Conservation (phyloP, 1,139 yeast genomes). For the Yamadazyma conglobata region DNA sequence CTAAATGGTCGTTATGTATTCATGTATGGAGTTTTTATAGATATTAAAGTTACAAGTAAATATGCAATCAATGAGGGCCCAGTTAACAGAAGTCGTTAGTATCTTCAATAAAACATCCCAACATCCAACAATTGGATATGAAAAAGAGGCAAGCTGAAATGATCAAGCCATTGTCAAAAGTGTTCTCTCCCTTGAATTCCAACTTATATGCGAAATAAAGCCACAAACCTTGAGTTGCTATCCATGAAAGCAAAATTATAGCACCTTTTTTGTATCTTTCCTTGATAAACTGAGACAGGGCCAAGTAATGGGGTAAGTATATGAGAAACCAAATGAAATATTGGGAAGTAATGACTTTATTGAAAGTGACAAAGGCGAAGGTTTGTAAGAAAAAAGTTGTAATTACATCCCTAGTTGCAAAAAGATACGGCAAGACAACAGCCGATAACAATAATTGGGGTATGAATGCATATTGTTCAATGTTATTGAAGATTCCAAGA, state of each 20-base stretch:
- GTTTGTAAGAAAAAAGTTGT: slow-evolving; percentile 83
- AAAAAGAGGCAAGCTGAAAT: slow-evolving; percentile 65
- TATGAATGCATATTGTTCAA: slow-evolving; percentile 62
- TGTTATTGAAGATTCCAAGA: slow-evolving; percentile 12
- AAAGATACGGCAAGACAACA: slow-evolving; percentile 55
- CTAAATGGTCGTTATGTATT: slow-evolving; percentile 1
- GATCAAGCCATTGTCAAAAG: slow-evolving; percentile 63
- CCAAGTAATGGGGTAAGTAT: slow-evolving; percentile 68
- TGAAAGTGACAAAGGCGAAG: slow-evolving; percentile 82
- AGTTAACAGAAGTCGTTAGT: slow-evolving; percentile 8
- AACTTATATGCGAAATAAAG: slow-evolving; percentile 70
- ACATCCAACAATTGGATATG: slow-evolving; percentile 59
- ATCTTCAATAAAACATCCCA: slow-evolving; percentile 56
- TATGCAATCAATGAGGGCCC: neutral
- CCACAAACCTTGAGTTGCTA: slow-evolving; percentile 73
- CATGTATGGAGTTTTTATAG: neutral
- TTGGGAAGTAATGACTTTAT: slow-evolving; percentile 92
- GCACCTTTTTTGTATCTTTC: slow-evolving; percentile 29
- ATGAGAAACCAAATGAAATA: slow-evolving; percentile 93
- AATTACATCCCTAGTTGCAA: slow-evolving; percentile 52
- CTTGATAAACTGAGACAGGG: slow-evolving; percentile 36
- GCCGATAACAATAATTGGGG: slow-evolving; percentile 73
- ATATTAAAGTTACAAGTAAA: neutral
- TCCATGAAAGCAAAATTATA: slow-evolving; percentile 54
- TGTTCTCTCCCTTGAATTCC: slow-evolving; percentile 73